phyloP scores from a whole-genome alignment of 495 filamentous ascomycete species.

The Trichoderma virens region DNA sequence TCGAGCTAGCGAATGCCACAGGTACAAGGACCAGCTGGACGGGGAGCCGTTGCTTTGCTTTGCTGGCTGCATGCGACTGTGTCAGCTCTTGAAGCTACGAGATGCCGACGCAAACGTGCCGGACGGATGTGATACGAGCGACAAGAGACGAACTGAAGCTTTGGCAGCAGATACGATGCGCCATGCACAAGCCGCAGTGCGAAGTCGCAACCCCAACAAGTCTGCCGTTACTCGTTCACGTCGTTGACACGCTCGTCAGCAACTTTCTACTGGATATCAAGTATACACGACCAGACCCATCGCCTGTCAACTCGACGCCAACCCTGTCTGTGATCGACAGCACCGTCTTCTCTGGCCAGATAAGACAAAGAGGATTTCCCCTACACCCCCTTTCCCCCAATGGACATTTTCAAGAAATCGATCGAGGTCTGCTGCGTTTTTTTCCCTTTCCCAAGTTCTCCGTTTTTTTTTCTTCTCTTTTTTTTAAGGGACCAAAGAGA shows the following conservation, averaged over 20 bases:
- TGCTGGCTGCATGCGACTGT: conserved; percentile 1
- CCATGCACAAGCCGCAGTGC: too few species aligned
- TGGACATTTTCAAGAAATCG: background rate
- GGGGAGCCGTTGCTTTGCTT: background rate
- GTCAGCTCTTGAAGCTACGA: background rate
- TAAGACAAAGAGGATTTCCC: background rate
- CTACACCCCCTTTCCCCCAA: background rate
- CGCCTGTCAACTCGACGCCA: background rate
- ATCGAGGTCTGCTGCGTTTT: background rate
- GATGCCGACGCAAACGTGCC: too few species aligned
- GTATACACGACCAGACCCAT: background rate
- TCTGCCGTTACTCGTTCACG: too few species aligned
- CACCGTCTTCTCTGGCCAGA: background rate
- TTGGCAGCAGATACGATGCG: too few species aligned
- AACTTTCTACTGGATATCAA: background rate
- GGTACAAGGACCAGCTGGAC: background rate
- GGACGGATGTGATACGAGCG: too few species aligned
- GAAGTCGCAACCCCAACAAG: too few species aligned
- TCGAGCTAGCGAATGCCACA: background rate
- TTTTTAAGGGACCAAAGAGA: too few species aligned
- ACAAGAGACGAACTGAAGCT: too few species aligned
- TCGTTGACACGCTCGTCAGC: too few species aligned
- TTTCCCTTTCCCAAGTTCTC: too few species aligned
- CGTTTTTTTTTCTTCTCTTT: too few species aligned
- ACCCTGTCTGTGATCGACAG: conserved; percentile 6